Evolutionary conservation across 306 rosid genomes (phyloP).

Genomic region (Ammopiptanthus mongolicus): DNA sequence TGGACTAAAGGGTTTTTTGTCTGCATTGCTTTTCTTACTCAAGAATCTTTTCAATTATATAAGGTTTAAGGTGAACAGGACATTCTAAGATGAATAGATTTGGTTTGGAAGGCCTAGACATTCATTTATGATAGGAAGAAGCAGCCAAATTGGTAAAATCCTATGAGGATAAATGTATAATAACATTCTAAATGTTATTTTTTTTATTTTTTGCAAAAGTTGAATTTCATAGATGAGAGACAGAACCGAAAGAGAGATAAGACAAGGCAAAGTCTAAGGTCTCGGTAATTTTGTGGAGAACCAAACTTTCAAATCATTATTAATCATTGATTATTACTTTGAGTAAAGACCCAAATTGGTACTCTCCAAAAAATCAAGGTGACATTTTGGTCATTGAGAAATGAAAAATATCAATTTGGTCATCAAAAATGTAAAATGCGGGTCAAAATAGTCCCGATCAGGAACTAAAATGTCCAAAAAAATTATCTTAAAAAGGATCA

Average conservation of each 20-base stretch:
- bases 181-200: neutral
- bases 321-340: no score
- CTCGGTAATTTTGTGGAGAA: no score
- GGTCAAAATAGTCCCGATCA: no score
- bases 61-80: neutral
- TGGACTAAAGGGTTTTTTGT: neutral
- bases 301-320: no score
- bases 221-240: neutral
- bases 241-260: neutral
- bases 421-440: no score
- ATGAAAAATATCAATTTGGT: no score
- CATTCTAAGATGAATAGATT: slow-evolving; percentile 18
- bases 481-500: no score
- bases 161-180: neutral
- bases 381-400: no score
- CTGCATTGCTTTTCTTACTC: neutral
- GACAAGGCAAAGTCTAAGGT: no score
- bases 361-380: no score
- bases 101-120: neutral
- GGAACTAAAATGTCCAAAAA: no score
- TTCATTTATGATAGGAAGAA: neutral
- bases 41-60: neutral
- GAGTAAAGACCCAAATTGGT: no score
- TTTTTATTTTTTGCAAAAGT: neutral
- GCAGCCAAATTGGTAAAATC: slow-evolving; percentile 9